phyloP scores from a whole-genome alignment of 2,329 filamentous ascomycete genomes.

The Diplocarpon mali region DNA sequence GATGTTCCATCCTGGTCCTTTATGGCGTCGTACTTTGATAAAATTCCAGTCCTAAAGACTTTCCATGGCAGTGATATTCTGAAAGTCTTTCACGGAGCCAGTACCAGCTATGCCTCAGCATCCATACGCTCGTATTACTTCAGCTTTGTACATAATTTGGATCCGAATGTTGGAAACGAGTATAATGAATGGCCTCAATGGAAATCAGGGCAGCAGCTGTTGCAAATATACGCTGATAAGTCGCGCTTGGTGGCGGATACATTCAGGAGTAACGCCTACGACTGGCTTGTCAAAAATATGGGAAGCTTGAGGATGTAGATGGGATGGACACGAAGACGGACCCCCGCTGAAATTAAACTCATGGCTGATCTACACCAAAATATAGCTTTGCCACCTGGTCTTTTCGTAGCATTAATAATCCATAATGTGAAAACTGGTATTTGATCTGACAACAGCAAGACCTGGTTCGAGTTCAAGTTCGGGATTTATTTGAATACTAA shows the following conservation, averaged over 20 bases:
- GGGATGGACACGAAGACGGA: not conserved
- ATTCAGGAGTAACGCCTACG: conserved; percentile 35
- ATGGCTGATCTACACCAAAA: too few species aligned
- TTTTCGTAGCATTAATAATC: too few species aligned
- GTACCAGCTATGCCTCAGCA: conserved; percentile 34
- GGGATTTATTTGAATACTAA: too few species aligned
- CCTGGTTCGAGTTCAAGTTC: too few species aligned
- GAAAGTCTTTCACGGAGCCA: conserved; percentile 44
- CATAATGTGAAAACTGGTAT: too few species aligned
- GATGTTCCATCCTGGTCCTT: conserved; percentile 61
- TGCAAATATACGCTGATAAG: conserved; percentile 34
- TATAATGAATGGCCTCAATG: conserved; percentile 40
- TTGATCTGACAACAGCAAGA: too few species aligned
- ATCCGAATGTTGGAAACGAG: conserved; percentile 50
- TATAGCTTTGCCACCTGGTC: too few species aligned
- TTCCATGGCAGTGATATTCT: conserved; percentile 62
- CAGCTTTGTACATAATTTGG: conserved; percentile 57
- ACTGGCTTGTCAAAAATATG: conserved; percentile 30
- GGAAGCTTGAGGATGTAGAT: conserved; percentile 6
- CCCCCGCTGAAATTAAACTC: too few species aligned
- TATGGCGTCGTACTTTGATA: conserved; percentile 58
- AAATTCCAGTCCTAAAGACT: conserved; percentile 60
- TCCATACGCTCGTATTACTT: conserved; percentile 60
- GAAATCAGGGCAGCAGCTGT: conserved; percentile 38
- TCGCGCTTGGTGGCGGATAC: conserved; percentile 33